Percentiles rank a stretch among this genome's conserved stretches.
Conservation (phyloP, 2,329 filamentous ascomycete species). For the Aspergillus pseudotamarii region DNA sequence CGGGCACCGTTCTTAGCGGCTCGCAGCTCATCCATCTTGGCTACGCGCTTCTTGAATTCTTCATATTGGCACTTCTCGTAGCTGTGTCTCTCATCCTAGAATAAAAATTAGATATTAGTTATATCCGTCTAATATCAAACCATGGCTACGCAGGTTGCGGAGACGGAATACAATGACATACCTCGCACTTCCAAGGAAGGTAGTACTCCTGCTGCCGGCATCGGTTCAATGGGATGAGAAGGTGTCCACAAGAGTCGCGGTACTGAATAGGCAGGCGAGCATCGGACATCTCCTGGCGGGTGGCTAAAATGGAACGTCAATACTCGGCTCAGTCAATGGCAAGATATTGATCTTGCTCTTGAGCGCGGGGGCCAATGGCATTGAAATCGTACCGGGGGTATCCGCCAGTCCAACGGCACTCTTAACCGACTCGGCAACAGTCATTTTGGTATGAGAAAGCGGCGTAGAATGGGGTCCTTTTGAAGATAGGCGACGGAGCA, state of each 20-base stretch:
- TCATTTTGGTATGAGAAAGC: slow-evolving; percentile 41
- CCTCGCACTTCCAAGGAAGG: slow-evolving; percentile 96
- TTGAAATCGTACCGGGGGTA: slow-evolving; percentile 37
- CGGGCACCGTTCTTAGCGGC: slow-evolving; percentile 80
- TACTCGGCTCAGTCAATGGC: slow-evolving; percentile 9
- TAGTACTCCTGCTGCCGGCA: slow-evolving; percentile 93
- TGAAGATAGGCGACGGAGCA: slow-evolving; percentile 23
- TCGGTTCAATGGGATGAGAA: slow-evolving; percentile 92
- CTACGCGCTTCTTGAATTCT: slow-evolving; percentile 97
- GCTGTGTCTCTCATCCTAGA: slow-evolving; percentile 87
- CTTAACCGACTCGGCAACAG: slow-evolving; percentile 52
- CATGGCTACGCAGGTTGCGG: not conserved
- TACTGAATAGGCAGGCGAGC: slow-evolving; percentile 86
- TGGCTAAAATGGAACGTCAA: slow-evolving; percentile 27
- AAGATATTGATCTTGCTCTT: slow-evolving; percentile 12
- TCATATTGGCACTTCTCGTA: slow-evolving; percentile 99
- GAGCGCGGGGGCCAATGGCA: slow-evolving; percentile 26
- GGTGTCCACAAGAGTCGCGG: slow-evolving; percentile 91
- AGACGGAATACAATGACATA: slow-evolving; percentile 51
- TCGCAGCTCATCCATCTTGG: slow-evolving; percentile 96
- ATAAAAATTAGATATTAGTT: slow-evolving; percentile 10
- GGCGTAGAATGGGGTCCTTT: slow-evolving; percentile 16
- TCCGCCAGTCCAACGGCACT: slow-evolving; percentile 50
- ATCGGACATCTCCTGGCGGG: slow-evolving; percentile 87
- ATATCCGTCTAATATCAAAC: not conserved